These are phyloP conservation scores for Cercospora canescens DNA, from an alignment of 2,329 filamentous ascomycete genomes.

Conservation along the genomic window DNA sequence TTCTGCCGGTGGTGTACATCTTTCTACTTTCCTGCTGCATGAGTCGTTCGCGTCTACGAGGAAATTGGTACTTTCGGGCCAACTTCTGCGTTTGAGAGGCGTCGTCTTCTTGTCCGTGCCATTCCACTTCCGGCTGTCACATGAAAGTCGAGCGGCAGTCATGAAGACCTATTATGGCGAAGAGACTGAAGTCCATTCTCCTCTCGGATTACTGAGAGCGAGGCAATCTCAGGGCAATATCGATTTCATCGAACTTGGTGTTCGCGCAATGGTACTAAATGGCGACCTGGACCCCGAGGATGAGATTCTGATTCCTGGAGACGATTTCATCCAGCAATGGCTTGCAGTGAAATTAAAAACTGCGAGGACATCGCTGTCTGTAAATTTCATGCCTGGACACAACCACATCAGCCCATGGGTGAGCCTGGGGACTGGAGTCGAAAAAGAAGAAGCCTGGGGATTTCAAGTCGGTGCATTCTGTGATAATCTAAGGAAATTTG, in stretches of 20 bases:
- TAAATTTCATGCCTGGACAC: slow-evolving; percentile 29
- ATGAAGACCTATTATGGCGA: slow-evolving; percentile 29
- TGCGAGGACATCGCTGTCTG: slow-evolving; percentile 22
- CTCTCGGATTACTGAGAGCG: slow-evolving; percentile 26
- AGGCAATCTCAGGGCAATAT: slow-evolving; percentile 8
- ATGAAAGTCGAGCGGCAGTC: slow-evolving; percentile 14
- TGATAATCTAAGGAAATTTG: slow-evolving; percentile 23
- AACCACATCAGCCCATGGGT: slow-evolving; percentile 31
- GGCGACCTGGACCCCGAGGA: slow-evolving; percentile 31
- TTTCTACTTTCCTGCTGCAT: slow-evolving; percentile 40
- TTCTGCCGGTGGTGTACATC: slow-evolving; percentile 44
- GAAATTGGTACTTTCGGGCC: slow-evolving; percentile 18
- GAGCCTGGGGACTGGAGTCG: slow-evolving; percentile 26
- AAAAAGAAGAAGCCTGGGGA: slow-evolving; percentile 31
- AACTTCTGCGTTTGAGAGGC: slow-evolving; percentile 23
- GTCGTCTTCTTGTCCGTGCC: slow-evolving; percentile 29
- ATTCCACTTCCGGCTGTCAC: slow-evolving; percentile 25
- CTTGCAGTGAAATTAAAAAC: slow-evolving; percentile 15
- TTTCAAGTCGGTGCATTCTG: slow-evolving; percentile 26
- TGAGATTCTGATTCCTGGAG: slow-evolving; percentile 26
- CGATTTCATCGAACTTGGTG: slow-evolving; percentile 21
- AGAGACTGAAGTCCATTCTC: slow-evolving; percentile 15
- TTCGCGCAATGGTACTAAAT: slow-evolving; percentile 23
- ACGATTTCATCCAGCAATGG: slow-evolving; percentile 30
- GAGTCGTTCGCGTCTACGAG: slow-evolving; percentile 24